Percentiles rank a stretch among this genome's conserved stretches.
Conservation (phyloP, 192 early-diverging fungal species). For the Coemansia pectinata region DNA sequence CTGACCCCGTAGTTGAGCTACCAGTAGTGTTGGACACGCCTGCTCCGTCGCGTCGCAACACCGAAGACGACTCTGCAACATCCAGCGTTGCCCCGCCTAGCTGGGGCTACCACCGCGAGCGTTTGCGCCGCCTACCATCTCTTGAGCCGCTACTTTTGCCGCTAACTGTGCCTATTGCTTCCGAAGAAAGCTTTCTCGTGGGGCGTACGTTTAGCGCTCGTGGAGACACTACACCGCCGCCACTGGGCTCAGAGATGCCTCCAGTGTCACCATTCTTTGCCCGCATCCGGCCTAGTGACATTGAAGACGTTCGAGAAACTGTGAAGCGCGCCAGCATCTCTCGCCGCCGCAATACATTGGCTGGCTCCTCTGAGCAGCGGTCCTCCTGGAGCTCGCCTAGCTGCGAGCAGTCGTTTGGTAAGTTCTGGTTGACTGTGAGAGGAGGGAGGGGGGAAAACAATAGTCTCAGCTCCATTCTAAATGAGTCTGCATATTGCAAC, state of each 20-base stretch:
- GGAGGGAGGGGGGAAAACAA: neutral
- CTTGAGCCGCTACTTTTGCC: neutral
- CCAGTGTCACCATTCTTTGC: conserved; percentile 49
- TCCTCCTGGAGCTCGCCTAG: conserved; percentile 5
- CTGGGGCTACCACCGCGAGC: neutral
- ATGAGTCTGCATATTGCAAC: neutral
- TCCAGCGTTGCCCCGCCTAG: neutral
- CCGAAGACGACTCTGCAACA: conserved; percentile 12
- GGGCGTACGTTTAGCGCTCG: neutral
- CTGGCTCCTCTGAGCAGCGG: neutral
- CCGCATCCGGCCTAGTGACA: conserved; percentile 23
- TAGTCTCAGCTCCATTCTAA: neutral
- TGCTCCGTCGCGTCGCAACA: conserved; percentile 35
- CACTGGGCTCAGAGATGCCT: conserved; percentile 42
- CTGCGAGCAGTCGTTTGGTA: conserved; percentile 15
- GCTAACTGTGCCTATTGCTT: neutral
- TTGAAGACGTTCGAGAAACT: conserved; percentile 24
- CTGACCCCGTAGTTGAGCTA: neutral
- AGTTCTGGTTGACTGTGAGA: neutral
- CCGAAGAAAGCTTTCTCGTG: neutral
- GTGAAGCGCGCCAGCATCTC: conserved; percentile 25
- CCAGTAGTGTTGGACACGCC: conserved; percentile 26
- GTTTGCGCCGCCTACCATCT: conserved; percentile 6
- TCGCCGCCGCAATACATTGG: conserved; percentile 21
- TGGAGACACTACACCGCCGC: neutral